Base-by-base conservation (phyloP, 352 stramenopile genomes). In the Peronospora belbahrii region DNA sequence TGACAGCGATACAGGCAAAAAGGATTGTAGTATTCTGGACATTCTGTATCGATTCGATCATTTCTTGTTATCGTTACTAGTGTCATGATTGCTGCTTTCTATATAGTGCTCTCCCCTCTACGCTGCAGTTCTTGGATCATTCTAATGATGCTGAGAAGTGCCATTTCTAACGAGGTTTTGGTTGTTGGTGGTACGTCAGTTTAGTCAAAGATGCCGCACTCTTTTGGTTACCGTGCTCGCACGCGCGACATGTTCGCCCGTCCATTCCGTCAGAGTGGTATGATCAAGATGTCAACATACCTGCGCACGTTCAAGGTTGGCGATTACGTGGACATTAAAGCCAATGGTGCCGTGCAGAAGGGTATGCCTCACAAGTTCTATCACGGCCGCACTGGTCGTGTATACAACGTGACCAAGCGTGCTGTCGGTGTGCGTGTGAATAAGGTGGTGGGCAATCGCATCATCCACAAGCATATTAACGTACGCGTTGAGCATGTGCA, bases 341-440 rank as follows among this genome's bases (percentile, higher is more conserved):
- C 94, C 51, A 97, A 99, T 84, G 94, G 90, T 52, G 94, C 94
- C 56, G 88, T 99, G 62, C 97, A 99, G 81, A 99, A 99, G 89
- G 97, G 97, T 80, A 99, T 99, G 97, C 97, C 97, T 36, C 95
- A 98, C 95, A 99, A 99, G 90, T 95, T 95, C 82, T 99, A 99
- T 89, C 97, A 99, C 80, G 97, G 97, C 65, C 92, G 96, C 56
- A 99, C 97, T 25, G 97, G 97, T 55, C 94, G 98, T 49, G 89
- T 99, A 56, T 99, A 95, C 90, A 99, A 99, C 75, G 94, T 99
- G 44, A 99, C 95, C 73, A 98, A 98, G 82, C 81, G 88, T 61
- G 83, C 96, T 36, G 87, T 99, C 43, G 97, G 97, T 64, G 95
- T 99, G 40, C 95, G 95, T 83, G 96, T 99, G 48, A 99, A 99